Conservation (phyloP, 176 grass and related monocot species). For the Oryza glaberrima region DNA sequence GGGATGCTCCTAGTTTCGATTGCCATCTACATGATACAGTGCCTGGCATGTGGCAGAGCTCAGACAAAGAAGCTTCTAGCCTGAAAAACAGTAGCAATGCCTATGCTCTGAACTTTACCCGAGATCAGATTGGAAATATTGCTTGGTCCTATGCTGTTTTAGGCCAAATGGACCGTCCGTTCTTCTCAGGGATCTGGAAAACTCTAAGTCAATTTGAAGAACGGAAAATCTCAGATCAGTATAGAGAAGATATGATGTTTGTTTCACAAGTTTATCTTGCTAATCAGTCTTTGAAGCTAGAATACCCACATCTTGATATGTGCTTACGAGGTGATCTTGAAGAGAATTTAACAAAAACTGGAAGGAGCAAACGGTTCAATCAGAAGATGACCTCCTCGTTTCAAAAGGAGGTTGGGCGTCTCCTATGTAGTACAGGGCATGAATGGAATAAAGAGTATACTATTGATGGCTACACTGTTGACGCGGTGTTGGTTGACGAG, state of each 20-base stretch:
- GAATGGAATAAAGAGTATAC: conserved; percentile 82
- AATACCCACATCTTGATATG: conserved; percentile 64
- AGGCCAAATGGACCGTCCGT: conserved; percentile 67
- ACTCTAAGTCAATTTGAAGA: conserved; percentile 67
- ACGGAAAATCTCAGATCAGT: conserved; percentile 67
- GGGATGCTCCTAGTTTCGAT: conserved; percentile 33
- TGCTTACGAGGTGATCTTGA: conserved; percentile 69
- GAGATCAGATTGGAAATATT: conserved; percentile 88
- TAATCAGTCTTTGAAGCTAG: conserved; percentile 89
- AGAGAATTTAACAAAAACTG: conserved; percentile 70
- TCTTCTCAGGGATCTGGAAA: conserved; percentile 77
- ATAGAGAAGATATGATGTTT: conserved; percentile 95
- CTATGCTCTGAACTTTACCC: conserved; percentile 59
- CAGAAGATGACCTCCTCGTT: conserved; percentile 82
- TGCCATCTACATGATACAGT: conserved; percentile 36
- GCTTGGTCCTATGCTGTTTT: conserved; percentile 93
- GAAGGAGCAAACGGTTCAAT: conserved; percentile 89
- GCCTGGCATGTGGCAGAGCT: neutral
- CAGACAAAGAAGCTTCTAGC: conserved; percentile 29
- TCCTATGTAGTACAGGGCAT: conserved; percentile 76
- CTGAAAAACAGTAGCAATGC: conserved; percentile 2
- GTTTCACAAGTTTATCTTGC: conserved; percentile 89
- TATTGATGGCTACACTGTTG: conserved; percentile 85
- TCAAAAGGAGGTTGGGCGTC: conserved; percentile 85
- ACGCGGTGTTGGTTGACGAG: conserved; percentile 75